Base-by-base conservation (phyloP, 768 basidiomycete genomes). In the Auricularia heimuer region DNA sequence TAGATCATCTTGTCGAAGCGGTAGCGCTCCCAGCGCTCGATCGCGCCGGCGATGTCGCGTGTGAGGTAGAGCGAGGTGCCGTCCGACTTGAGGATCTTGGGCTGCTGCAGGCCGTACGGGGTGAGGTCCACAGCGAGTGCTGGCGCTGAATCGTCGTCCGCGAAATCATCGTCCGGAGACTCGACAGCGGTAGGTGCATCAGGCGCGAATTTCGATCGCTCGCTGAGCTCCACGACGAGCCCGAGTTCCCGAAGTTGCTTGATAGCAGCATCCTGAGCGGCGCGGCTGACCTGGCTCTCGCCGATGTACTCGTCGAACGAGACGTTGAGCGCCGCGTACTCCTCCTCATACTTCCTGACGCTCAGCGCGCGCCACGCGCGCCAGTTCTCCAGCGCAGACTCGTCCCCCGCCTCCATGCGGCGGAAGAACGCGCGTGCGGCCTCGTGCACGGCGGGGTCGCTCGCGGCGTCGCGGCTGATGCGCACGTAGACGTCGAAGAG, bases 81-180 rank as follows among this genome's bases (percentile, higher is more conserved):
- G 63, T 79, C 78, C 10, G 10, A 87, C 78, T 98, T 98, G 64
- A 90, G 81, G 62, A 98, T 79, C 67, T 98, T 88, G 2, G 93
- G 90, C 73, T 88, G 90, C 18, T 88, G 92, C 69, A 98, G 79
- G 76, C 96, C 97, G 83, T 84, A 94, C 75, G 92, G 83, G 68
- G 90, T 88, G 60, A 98, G 77, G 74, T 98, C 89, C 62, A 95
- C 85, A 47, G 96, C 77, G 71, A 94, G 88, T 4, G 92, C 92
- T 12, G 33, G 92, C 91, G 35, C 94, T 84, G 34, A 7, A 12
- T 39, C 39, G 3, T 39, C 39, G 7, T 39, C 39, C 3, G 7
- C 12, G 8, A 12, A 8, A 12, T 7, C 8, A 39, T 39, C 39
- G 39, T 39, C 39, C 8, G 12, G 8, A 7, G 39, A 7, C 39